These are phyloP conservation scores for Kalanchoe fedtschenkoi DNA, from an alignment of 164 flowering plant species.

Conservation along the genomic window DNA sequence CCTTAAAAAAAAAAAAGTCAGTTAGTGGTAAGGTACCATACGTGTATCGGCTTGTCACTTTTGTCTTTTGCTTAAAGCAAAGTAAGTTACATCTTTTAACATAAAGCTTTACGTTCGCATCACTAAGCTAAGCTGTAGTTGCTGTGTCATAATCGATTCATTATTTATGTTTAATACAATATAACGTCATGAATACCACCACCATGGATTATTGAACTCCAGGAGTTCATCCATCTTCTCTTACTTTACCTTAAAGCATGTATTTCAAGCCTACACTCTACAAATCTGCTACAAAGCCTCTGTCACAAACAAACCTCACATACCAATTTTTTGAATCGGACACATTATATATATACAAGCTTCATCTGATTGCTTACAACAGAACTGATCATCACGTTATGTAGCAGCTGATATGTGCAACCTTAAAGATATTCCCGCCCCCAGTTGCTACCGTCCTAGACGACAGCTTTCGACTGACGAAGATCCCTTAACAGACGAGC, in stretches of 20 bases:
- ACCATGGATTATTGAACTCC: conserved; percentile 9
- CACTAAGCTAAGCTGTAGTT: no score
- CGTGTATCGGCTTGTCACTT: no score
- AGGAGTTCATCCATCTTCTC: conserved; percentile 11
- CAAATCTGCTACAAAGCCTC: not conserved
- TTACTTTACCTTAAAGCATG: conserved; percentile 45
- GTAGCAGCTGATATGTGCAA: not conserved
- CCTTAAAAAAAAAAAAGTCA: no score
- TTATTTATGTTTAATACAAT: not conserved
- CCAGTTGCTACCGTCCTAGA: not conserved
- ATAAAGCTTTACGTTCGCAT: no score
- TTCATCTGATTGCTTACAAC: not conserved
- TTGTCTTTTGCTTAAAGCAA: no score
- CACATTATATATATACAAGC: not conserved
- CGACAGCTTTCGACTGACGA: not conserved
- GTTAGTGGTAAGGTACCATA: no score
- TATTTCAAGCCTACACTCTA: not conserved
- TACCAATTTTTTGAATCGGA: not conserved
- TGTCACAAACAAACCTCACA: not conserved
- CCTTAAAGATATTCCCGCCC: not conserved
- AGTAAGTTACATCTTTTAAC: no score
- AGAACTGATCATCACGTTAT: not conserved
- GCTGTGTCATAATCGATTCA: conserved; percentile 8
- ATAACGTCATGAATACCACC: no score
- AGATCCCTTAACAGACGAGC: no score